Conservation (phyloP, 1,139 yeast genomes). For the Diutina mesorugosa region DNA sequence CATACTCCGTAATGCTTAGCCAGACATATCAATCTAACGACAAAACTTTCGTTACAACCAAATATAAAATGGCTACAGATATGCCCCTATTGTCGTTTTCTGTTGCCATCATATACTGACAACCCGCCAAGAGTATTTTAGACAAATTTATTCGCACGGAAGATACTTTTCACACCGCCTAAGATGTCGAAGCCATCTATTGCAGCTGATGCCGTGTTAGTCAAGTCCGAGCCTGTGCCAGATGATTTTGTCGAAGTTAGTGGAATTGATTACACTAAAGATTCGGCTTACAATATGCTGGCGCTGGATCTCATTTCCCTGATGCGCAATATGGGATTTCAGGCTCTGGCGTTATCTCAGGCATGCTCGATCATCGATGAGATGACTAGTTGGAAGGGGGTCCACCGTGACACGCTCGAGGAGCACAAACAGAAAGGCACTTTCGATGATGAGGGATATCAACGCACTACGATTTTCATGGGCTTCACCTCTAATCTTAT, state of each 20-base stretch:
- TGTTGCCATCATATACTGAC: neutral
- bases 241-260: slow-evolving; percentile 61
- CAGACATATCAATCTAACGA: too few relatives aligned
- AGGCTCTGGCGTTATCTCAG: slow-evolving; percentile 71
- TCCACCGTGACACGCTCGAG: slow-evolving; percentile 46
- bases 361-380: slow-evolving; percentile 87
- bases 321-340: slow-evolving; percentile 97
- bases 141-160: neutral
- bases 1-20: too few relatives aligned
- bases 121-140: neutral
- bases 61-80: neutral
- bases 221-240: slow-evolving; percentile 78
- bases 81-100: neutral
- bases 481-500: slow-evolving; percentile 97
- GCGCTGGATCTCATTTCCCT: slow-evolving; percentile 69
- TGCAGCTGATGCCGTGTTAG: slow-evolving; percentile 71
- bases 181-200: neutral
- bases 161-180: neutral
- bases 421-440: slow-evolving; percentile 64
- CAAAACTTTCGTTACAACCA: too few relatives aligned
- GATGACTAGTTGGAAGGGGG: slow-evolving; percentile 91
- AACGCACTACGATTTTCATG: slow-evolving; percentile 80
- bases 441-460: slow-evolving; percentile 71
- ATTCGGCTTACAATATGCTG: slow-evolving; percentile 52
- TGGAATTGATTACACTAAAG: slow-evolving; percentile 81